These are phyloP conservation scores for Lichtheimia ornata DNA, from an alignment of 371 early-diverging fungal genomes.

Conservation along the genomic window DNA sequence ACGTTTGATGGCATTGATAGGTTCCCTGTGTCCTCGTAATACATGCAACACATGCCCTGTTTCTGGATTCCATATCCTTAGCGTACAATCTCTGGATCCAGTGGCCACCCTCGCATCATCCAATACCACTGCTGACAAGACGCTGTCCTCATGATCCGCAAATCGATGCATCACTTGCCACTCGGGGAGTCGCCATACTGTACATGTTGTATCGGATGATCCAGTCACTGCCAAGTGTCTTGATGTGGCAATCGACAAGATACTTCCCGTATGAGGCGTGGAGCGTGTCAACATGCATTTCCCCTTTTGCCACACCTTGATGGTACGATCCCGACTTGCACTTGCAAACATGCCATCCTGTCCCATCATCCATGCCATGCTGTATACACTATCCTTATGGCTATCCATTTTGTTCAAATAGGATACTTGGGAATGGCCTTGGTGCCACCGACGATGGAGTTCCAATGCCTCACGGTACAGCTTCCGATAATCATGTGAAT, in stretches of 20 bases:
- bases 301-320: constrained; percentile 78
- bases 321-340: constrained; percentile 89
- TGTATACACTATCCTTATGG: constrained; percentile 92
- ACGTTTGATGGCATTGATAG: constrained; percentile 85
- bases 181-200: constrained; percentile 82
- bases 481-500: constrained; percentile 7
- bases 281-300: constrained; percentile 25
- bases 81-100: constrained; percentile 74
- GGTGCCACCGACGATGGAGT: constrained; percentile 31
- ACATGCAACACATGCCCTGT: constrained; percentile 59
- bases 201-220: constrained; percentile 86
- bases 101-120: constrained; percentile 61
- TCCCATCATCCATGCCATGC: constrained; percentile 71
- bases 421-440: constrained; percentile 31
- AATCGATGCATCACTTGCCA: constrained; percentile 21
- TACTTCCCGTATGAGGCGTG: constrained; percentile 75
- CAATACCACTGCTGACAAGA: constrained; percentile 81
- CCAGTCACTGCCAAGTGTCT: constrained; percentile 79
- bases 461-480: constrained; percentile 28
- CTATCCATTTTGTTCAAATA: constrained; percentile 53
- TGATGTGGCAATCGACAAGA: constrained; percentile 80
- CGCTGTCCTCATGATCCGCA: constrained; percentile 72
- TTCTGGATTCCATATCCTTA: constrained; percentile 44
- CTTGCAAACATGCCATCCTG: constrained; percentile 68
- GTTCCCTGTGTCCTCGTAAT: constrained; percentile 78